phyloP scores from a whole-genome alignment of 2,329 filamentous ascomycete species.

The Ceratocystis ficicola region DNA sequence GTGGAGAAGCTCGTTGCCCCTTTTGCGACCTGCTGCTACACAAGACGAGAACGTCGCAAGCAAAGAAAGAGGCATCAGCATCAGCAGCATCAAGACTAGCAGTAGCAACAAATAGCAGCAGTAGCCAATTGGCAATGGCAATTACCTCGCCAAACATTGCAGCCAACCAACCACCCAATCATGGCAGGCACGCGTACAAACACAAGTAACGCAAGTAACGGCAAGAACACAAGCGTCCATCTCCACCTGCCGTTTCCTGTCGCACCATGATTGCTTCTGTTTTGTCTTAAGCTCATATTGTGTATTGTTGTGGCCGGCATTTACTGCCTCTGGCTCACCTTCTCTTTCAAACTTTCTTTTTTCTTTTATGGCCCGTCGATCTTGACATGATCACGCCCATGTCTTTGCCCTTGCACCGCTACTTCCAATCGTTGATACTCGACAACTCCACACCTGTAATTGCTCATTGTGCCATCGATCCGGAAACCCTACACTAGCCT shows the following conservation, averaged over 20 bases:
- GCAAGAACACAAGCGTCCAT: not conserved
- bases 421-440: not conserved
- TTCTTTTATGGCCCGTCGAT: not conserved
- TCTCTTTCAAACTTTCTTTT: not conserved
- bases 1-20: not conserved
- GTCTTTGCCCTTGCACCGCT: not conserved
- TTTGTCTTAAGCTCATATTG: not conserved
- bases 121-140: not conserved
- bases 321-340: not conserved
- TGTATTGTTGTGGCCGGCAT: not conserved
- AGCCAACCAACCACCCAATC: not conserved
- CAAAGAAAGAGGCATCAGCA: not conserved
- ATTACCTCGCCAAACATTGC: constrained; percentile 3
- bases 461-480: not conserved
- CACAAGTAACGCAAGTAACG: not conserved
- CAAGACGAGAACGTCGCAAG: not conserved
- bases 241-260: not conserved
- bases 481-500: not conserved
- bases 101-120: not conserved
- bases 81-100: not conserved
- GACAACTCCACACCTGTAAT: not conserved
- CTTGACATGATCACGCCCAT: not conserved
- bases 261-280: not conserved
- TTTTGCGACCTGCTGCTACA: not conserved
- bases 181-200: constrained; percentile 1